phyloP scores from a whole-genome alignment of 73 alveolate genomes.

The Diophrys appendiculata region DNA sequence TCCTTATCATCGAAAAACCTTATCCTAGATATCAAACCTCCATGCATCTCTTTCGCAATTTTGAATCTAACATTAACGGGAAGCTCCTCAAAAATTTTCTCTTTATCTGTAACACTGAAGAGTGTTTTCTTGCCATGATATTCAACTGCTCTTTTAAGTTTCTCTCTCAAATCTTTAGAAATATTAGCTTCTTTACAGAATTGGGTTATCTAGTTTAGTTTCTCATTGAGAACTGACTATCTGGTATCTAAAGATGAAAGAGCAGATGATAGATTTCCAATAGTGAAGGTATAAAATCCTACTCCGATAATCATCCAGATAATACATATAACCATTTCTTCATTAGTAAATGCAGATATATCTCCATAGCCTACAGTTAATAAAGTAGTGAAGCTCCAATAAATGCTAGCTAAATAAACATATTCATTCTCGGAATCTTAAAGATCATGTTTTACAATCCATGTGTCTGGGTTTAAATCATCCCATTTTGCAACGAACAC shows the following conservation, averaged over 20 bases:
- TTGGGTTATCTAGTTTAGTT: background rate
- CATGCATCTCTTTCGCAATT: conserved; percentile 55
- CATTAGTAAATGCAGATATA: conserved; percentile 53
- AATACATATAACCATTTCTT: conserved; percentile 52
- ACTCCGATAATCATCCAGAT: conserved; percentile 70
- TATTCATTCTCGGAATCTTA: conserved; percentile 47
- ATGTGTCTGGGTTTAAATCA: conserved; percentile 48
- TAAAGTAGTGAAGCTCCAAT: conserved; percentile 61
- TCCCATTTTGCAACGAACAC: conserved; percentile 35
- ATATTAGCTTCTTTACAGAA: conserved; percentile 30
- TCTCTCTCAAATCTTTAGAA: conserved; percentile 18
- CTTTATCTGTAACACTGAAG: conserved; percentile 49
- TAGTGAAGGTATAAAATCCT: conserved; percentile 60
- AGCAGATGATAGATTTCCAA: conserved; percentile 65
- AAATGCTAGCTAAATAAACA: conserved; percentile 50
- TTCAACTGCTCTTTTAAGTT: conserved; percentile 44
- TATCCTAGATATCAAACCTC: conserved; percentile 35
- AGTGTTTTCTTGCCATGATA: conserved; percentile 23
- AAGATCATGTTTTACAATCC: conserved; percentile 56
- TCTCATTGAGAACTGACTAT: background rate
- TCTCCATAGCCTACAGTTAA: conserved; percentile 79
- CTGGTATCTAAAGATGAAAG: conserved; percentile 32
- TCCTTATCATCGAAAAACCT: conserved; percentile 63
- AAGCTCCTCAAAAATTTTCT: conserved; percentile 46
- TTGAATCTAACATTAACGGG: conserved; percentile 46